Conservation (phyloP, 768 basidiomycete species). For the Suillus hirtellus region DNA sequence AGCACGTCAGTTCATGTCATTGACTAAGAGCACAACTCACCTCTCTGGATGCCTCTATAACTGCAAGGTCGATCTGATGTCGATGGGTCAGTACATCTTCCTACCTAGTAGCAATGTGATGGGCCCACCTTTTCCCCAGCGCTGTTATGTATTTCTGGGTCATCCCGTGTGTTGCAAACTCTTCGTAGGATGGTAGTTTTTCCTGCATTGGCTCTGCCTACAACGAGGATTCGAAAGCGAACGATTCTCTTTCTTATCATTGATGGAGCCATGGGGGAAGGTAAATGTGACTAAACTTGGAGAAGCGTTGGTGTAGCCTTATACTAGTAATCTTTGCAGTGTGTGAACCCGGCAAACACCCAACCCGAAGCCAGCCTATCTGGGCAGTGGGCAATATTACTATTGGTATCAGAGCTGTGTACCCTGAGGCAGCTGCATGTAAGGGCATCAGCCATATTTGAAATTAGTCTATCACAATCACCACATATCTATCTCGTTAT, state of each 20-base stretch:
- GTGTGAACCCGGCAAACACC: no score
- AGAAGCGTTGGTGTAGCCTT: background rate
- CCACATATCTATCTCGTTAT: no score
- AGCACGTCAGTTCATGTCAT: background rate
- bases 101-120: background rate
- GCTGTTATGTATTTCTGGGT: slow-evolving; percentile 29
- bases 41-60: background rate
- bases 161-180: slow-evolving; percentile 37
- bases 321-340: background rate
- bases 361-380: no score
- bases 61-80: slow-evolving; percentile 7
- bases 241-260: background rate
- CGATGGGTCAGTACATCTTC: background rate
- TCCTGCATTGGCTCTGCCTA: slow-evolving; percentile 42
- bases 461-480: no score
- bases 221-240: slow-evolving; percentile 40
- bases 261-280: slow-evolving; percentile 3
- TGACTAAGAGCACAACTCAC: background rate
- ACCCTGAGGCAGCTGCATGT: no score
- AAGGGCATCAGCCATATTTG: no score
- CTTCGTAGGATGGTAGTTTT: slow-evolving; percentile 42
- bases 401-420: no score
- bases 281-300: background rate
- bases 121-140: slow-evolving; percentile 20
- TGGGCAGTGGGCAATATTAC: no score